Conservation (phyloP, 257 asterid species). For the Jaltomata sinuosa region DNA sequence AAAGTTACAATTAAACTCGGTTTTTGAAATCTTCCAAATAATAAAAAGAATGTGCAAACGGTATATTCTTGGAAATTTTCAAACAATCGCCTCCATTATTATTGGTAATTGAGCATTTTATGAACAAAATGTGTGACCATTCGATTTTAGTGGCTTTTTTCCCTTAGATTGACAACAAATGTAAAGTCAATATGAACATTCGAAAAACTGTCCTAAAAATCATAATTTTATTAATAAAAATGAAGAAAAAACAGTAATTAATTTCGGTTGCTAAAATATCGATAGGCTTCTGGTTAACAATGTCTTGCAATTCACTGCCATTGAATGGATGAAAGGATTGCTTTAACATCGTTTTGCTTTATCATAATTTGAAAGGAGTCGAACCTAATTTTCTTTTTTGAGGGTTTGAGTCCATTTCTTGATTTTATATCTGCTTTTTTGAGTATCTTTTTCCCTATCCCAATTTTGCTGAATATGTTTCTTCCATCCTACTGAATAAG, state of each 20-base stretch:
- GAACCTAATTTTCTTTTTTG: neutral
- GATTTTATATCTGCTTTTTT: neutral
- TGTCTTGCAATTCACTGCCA: conserved; percentile 1
- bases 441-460: neutral
- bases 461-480: neutral
- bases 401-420: conserved; percentile 2
- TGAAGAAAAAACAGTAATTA: neutral
- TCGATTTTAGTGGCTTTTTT: neutral
- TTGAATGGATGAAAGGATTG: conserved; percentile 5
- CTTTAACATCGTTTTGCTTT: conserved; percentile 4
- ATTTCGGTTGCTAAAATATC: neutral
- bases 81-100: neutral
- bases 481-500: conserved; percentile 1
- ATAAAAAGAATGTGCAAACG: too few species aligned
- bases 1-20: neutral
- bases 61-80: too few species aligned
- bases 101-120: neutral
- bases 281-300: conserved; percentile 4
- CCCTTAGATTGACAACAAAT: neutral
- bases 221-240: neutral
- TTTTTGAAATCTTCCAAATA: too few species aligned
- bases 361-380: neutral
- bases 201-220: neutral
- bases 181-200: neutral
- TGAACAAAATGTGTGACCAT: neutral